Percentiles rank a stretch among this genome's conserved stretches.
Conservation (phyloP, 345 rosid species). For the Salix viminalis region DNA sequence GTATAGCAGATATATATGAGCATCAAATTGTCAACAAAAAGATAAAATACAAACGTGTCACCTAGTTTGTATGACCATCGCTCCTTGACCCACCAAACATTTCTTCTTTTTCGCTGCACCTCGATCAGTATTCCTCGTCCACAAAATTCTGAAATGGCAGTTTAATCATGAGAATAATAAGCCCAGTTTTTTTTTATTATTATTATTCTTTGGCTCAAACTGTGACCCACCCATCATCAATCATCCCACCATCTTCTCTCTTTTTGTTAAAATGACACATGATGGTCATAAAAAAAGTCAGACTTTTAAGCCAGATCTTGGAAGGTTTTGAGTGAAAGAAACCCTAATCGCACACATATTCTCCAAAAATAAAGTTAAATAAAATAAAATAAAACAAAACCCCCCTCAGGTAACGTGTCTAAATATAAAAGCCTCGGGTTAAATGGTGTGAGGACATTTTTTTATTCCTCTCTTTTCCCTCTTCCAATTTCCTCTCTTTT, state of each 20-base stretch:
- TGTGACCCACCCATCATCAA: conserved; percentile 15
- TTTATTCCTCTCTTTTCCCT: conserved; percentile 7
- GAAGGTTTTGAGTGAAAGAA: conserved; percentile 55
- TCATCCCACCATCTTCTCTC: neutral
- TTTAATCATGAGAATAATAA: conserved; percentile 14
- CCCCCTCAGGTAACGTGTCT: conserved; percentile 21
- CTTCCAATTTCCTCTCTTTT: conserved; percentile 14
- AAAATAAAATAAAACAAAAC: too few species aligned
- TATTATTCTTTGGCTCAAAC: neutral
- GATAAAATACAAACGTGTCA: neutral
- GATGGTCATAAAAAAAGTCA: neutral
- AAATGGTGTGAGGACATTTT: neutral
- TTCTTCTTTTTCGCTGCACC: neutral
- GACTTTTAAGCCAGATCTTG: neutral
- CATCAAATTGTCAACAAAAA: neutral
- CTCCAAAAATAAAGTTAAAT: neutral
- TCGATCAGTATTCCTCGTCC: conserved; percentile 32
- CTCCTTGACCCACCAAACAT: conserved; percentile 29
- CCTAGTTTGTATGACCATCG: neutral
- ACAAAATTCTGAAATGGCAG: conserved; percentile 16
- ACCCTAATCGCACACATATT: conserved; percentile 26
- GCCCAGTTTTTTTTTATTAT: neutral
- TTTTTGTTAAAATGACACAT: neutral
- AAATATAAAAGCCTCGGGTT: neutral
- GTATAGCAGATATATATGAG: neutral